Conservation (phyloP, 1,139 yeast genomes). For the Pichia sp. region DNA sequence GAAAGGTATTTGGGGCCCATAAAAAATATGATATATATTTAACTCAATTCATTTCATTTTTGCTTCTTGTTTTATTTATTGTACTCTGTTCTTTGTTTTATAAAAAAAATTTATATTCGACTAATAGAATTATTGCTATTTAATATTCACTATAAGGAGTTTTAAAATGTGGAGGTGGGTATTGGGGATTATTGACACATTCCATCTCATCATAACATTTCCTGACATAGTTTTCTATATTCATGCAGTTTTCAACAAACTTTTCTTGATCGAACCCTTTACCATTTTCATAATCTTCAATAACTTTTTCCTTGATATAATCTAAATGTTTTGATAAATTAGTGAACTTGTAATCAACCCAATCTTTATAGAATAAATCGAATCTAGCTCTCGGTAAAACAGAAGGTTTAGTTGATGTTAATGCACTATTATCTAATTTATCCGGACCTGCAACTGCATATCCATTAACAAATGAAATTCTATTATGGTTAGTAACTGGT, state of each 20-base stretch:
- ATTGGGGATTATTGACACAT: conserved; percentile 28
- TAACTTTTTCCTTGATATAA: conserved; percentile 24
- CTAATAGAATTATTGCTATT: too few relatives aligned
- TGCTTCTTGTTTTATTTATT: background rate
- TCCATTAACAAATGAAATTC: conserved; percentile 29
- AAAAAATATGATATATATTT: too few relatives aligned
- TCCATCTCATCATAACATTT: conserved; percentile 28
- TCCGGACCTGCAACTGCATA: conserved; percentile 29
- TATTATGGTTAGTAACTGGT: conserved; percentile 31
- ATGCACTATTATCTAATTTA: conserved; percentile 30
- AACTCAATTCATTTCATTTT: too few relatives aligned
- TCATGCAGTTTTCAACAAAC: conserved; percentile 20
- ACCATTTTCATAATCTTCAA: conserved; percentile 18
- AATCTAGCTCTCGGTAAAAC: conserved; percentile 31
- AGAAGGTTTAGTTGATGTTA: conserved; percentile 34
- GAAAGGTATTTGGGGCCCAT: conserved; percentile 21
- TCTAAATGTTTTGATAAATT: conserved; percentile 33
- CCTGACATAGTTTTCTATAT: conserved; percentile 24
- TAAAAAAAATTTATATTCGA: too few relatives aligned
- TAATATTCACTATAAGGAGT: conserved; percentile 19
- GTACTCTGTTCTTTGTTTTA: too few relatives aligned
- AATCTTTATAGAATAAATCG: conserved; percentile 33
- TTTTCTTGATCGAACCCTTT: conserved; percentile 24
- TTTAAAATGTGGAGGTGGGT: conserved; percentile 26
- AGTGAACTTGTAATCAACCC: conserved; percentile 33